phyloP scores from a whole-genome alignment of 148 eudicot species.

The Rheum nobile region DNA sequence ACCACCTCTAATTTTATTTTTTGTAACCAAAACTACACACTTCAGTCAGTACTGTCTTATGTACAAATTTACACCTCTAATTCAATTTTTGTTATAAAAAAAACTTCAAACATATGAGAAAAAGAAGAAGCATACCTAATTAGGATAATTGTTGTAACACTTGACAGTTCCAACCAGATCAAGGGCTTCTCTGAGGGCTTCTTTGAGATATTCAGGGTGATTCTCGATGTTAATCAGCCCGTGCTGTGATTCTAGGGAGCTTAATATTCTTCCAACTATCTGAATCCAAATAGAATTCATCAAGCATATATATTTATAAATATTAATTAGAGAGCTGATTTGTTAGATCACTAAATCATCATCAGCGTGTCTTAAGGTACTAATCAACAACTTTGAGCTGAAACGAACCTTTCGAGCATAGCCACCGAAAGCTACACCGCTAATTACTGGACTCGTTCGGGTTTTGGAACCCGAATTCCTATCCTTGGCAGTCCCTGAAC shows the following conservation, averaged over 20 bases:
- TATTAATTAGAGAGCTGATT: too few relatives aligned
- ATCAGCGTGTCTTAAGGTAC: not conserved
- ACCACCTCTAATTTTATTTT: too few relatives aligned
- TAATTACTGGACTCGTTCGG: slow-evolving; percentile 29
- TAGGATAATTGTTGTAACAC: slow-evolving; percentile 16
- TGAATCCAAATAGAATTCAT: slow-evolving; percentile 14
- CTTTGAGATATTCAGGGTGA: slow-evolving; percentile 47
- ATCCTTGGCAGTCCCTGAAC: slow-evolving; percentile 18
- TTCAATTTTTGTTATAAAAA: too few relatives aligned
- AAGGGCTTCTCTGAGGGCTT: slow-evolving; percentile 58
- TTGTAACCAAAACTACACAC: too few relatives aligned
- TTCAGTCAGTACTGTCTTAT: too few relatives aligned
- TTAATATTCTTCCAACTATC: slow-evolving; percentile 74
- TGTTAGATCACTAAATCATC: too few relatives aligned
- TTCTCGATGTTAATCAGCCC: slow-evolving; percentile 49
- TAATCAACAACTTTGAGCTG: too few relatives aligned
- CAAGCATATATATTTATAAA: not conserved
- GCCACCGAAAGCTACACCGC: slow-evolving; percentile 86
- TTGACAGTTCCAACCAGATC: slow-evolving; percentile 63
- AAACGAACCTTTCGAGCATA: slow-evolving; percentile 72
- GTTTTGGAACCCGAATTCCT: slow-evolving; percentile 3
- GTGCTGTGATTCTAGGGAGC: slow-evolving; percentile 40
- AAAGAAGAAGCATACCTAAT: not conserved
- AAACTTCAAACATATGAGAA: too few relatives aligned
- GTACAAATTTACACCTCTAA: too few relatives aligned